These are phyloP conservation scores for Agaricus sinodeliciosus DNA, from an alignment of 768 basidiomycete genomes.

Conservation along the genomic window DNA sequence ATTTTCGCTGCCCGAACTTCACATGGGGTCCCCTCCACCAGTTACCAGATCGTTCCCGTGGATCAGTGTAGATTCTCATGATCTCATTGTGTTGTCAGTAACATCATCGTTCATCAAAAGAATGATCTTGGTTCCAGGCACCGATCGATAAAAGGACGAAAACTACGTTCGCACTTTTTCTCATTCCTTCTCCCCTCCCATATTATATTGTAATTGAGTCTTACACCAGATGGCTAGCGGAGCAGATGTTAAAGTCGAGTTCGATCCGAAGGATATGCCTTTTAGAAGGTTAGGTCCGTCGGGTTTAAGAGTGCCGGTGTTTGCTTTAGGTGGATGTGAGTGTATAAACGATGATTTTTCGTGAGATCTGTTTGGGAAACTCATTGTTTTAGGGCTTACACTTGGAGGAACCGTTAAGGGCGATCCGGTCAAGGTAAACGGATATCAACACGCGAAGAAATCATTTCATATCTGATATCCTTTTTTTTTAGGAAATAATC, in stretches of 20 bases:
- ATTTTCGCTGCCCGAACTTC: too few species aligned
- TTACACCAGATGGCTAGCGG: constrained; percentile 1
- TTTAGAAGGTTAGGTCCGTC: constrained; percentile 53
- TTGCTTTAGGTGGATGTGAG: constrained; percentile 64
- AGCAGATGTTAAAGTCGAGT: constrained; percentile 20
- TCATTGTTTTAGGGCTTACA: constrained; percentile 38
- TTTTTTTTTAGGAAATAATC: constrained; percentile 55
- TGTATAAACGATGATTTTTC: neutral
- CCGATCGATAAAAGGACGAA: too few species aligned
- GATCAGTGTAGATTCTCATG: too few species aligned
- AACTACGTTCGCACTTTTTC: neutral
- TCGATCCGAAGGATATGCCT: constrained; percentile 48
- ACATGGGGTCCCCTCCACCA: too few species aligned
- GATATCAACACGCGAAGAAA: neutral
- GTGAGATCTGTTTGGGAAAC: neutral
- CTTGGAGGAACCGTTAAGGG: constrained; percentile 58
- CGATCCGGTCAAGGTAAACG: constrained; percentile 58
- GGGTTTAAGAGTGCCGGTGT: constrained; percentile 58
- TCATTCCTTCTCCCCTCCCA: neutral
- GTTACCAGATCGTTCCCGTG: too few species aligned
- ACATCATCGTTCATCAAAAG: too few species aligned
- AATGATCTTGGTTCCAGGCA: too few species aligned
- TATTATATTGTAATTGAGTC: neutral
- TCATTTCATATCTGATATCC: neutral
- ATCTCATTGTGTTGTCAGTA: neutral